Evolutionary conservation across 768 basidiomycete genomes (phyloP), one percentile per base, ranked within the genome.

Genomic region (Podaxis sp.): DNA sequence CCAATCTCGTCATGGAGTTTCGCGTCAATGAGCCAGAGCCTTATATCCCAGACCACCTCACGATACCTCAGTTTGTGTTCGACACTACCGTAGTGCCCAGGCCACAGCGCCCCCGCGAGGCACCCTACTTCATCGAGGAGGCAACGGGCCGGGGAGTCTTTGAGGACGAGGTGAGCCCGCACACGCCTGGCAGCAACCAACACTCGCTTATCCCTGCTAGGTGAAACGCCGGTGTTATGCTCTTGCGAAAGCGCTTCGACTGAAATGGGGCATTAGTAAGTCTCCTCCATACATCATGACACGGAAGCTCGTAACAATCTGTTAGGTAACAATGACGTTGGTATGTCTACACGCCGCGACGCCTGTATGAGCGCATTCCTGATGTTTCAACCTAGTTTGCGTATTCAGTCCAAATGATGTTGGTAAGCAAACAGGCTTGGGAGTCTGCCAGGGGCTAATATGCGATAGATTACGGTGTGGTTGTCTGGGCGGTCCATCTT

Each of bases 51-150:
- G 86, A 89, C 65, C 69, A 88, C 70, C 71, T 89, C 42, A 82
- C 81, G 21, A 75, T 89, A 7, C 82, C 87, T 5, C 88, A 89
- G 70, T 89, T 89, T 68, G 76, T 89, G 48, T 76, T 89, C 16
- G 59, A 61, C 48, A 79, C 83, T 55, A 69, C 72, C 23, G 74
- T 80, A 46, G 71, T 76, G 6, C 68, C 60, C 25, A 71, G 81
- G 42, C 87, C 87, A 0, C n/a, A 66, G 9, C 75, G 86, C 54
- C 77, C 76, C 21, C 62, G 71, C 0, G 72, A 74, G 37, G 66
- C 71, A 5, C 85, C 87, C 6, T 87, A 81, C 79, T 73, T 89
- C 56, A 80, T 88, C 27, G 80, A 89, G 16, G 86, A 87, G 62
- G 68, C 70, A 10, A 79, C 82, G 9, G 83, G 81, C 18, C 76